Percentiles rank a stretch among this genome's conserved stretches.
phyloP scores from a whole-genome alignment of 2,329 filamentous ascomycete species.

The Neospermospora avenae region DNA sequence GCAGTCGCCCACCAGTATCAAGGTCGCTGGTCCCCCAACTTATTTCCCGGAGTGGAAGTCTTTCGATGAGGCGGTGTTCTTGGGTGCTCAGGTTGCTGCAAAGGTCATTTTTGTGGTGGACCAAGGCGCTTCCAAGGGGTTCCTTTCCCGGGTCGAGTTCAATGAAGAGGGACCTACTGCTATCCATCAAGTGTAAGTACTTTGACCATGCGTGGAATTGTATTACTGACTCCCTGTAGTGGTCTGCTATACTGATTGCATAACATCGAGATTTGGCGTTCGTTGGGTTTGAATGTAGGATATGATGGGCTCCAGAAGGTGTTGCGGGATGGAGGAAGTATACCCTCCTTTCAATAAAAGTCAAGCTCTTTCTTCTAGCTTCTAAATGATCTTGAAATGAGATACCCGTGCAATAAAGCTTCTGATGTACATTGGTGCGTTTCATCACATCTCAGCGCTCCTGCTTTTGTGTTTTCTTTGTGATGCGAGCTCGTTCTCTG shows the following conservation, averaged over 20 bases:
- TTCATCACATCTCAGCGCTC: neutral
- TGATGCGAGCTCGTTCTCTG: neutral
- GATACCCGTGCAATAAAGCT: neutral
- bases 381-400: neutral
- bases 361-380: neutral
- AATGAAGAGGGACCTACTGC: slow-evolving; percentile 36
- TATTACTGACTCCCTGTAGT: slow-evolving; percentile 2
- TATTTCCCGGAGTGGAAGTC: slow-evolving; percentile 65
- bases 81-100: slow-evolving; percentile 70
- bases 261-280: neutral
- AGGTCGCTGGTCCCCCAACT: slow-evolving; percentile 61
- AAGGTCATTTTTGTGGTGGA: slow-evolving; percentile 70
- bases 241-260: slow-evolving; percentile 13
- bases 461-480: neutral
- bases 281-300: slow-evolving; percentile 8
- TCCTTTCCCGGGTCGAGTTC: slow-evolving; percentile 55
- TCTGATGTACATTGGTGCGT: neutral
- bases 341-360: slow-evolving; percentile 7
- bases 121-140: slow-evolving; percentile 59
- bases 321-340: slow-evolving; percentile 11
- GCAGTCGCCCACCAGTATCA: slow-evolving; percentile 67
- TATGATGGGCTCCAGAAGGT: slow-evolving; percentile 8
- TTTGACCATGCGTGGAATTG: neutral
- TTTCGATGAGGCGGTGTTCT: slow-evolving; percentile 61
- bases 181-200: slow-evolving; percentile 36